Percentiles rank a stretch among this genome's conserved stretches.
These are phyloP conservation scores for Prunus kanzakura DNA, from an alignment of 306 rosid genomes.

Conservation along the genomic window DNA sequence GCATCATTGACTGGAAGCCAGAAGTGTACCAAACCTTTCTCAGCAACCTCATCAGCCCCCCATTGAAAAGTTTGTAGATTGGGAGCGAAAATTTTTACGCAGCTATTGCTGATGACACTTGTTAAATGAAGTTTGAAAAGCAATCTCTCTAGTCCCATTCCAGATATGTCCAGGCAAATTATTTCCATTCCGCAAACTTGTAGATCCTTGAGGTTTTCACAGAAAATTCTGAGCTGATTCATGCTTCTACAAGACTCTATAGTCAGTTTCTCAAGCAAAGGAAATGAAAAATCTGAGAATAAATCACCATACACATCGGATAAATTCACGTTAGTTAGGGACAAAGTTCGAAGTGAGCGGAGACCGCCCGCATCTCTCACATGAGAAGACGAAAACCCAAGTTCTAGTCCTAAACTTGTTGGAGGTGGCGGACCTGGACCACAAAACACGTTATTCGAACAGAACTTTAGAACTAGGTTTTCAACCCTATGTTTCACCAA, in stretches of 20 bases:
- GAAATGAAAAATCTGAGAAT: background rate
- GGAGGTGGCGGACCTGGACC: no score
- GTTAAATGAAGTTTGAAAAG: background rate
- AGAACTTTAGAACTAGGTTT: background rate
- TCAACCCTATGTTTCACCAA: background rate
- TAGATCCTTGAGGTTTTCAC: background rate
- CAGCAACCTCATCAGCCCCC: background rate
- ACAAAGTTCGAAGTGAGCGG: background rate
- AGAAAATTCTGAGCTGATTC: background rate
- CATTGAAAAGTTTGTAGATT: background rate
- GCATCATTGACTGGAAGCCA: background rate
- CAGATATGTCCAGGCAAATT: background rate
- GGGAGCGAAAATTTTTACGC: background rate
- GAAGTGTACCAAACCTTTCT: background rate
- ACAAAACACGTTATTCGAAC: no score
- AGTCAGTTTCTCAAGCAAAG: background rate
- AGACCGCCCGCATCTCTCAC: background rate
- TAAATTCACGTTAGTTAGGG: background rate
- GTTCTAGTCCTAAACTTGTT: background rate
- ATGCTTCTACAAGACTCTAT: background rate
- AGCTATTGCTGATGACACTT: background rate
- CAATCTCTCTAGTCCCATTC: background rate
- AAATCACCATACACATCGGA: background rate
- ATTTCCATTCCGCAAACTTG: no score
- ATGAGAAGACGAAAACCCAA: background rate